Evolutionary conservation across 1,284 basidiomycete species (phyloP), one percentile per base, ranked within the genome.

Genomic region (Puccinia coronata): DNA sequence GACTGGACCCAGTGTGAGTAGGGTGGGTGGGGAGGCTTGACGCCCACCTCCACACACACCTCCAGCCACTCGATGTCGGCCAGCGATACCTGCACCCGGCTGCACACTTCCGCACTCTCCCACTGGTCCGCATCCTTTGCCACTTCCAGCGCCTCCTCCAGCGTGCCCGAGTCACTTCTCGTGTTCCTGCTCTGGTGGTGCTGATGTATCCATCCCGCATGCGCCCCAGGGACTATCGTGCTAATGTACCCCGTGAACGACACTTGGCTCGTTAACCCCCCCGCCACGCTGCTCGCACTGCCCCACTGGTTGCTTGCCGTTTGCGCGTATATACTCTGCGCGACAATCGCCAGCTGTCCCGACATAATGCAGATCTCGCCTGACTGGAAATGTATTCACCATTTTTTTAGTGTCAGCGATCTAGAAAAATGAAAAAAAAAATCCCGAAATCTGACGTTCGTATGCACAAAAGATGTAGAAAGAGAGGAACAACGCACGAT

Each of bases 61-160:
- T 74, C 72, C 34, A 74, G 34, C 72, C 72, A 74, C 53, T 74
- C 53, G 20, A 74, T 20, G 41, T 74, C 72, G 36, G 72, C 72
- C 72, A 74, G 11, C 3, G 36, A 41, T 34, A 74, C 53, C 36
- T 31, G 1, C 4, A 1, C 25, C 14, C 14, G 9, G 3, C 25
- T 14, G 51, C 23, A 41, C n/a, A 4, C 51, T 4, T 74, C 72
- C 16, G 28, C 53, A 34, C 34, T 16, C n/a, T 59, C n/a, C 72
- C 72, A 74, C 20, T 28, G 31, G 1, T 73, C 49, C 53, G 31
- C 49, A 18, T 73, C 71, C 16, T 8, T 1, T 20, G 71, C 71
- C 5, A 41, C 51, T 25, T 28, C n/a, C 20, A 74, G 2, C 34
- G 72, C 72, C 5, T 59, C 72, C 31, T n/a, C 31, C 8, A 74